Evolutionary conservation across 805 yeast species (phyloP).

Genomic region (Jamesozyma rosinii): DNA sequence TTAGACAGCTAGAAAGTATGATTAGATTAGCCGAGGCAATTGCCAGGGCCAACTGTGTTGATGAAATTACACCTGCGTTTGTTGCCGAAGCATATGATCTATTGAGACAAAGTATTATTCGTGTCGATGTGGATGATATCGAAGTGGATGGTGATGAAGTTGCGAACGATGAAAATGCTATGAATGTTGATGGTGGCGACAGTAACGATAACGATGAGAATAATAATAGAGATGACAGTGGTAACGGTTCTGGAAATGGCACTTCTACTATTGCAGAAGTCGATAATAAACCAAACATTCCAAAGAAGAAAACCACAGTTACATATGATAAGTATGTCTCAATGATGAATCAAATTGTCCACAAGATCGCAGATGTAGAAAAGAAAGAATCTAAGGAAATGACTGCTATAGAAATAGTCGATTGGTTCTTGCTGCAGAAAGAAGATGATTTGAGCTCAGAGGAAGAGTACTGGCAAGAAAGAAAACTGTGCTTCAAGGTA

Average conservation of each 20-base stretch:
- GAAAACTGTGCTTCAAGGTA: slow-evolving; percentile 67
- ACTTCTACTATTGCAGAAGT: slow-evolving; percentile 10
- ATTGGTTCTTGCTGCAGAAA: slow-evolving; percentile 68
- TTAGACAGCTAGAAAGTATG: slow-evolving; percentile 91
- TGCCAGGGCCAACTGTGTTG: slow-evolving; percentile 93
- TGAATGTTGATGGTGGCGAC: background rate
- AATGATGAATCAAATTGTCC: slow-evolving; percentile 72
- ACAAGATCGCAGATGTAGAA: slow-evolving; percentile 51
- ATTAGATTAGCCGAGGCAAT: slow-evolving; percentile 90
- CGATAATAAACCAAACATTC: slow-evolving; percentile 5
- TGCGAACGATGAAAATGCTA: slow-evolving; percentile 27
- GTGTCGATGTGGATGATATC: slow-evolving; percentile 89
- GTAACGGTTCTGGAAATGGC: slow-evolving; percentile 33
- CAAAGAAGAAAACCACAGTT: slow-evolving; percentile 41
- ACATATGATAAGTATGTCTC: slow-evolving; percentile 80
- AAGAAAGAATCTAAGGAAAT: slow-evolving; percentile 49
- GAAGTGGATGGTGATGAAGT: slow-evolving; percentile 64
- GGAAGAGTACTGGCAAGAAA: slow-evolving; percentile 60
- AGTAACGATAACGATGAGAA: slow-evolving; percentile 7
- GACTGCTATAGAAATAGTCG: slow-evolving; percentile 58
- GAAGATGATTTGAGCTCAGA: slow-evolving; percentile 66
- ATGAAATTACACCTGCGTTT: slow-evolving; percentile 70
- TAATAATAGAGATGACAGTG: slow-evolving; percentile 1
- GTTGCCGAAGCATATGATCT: slow-evolving; percentile 91
- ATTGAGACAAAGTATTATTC: slow-evolving; percentile 80